Conservation (phyloP, 176 grass and related monocot species). For the Cenchrus americanus region DNA sequence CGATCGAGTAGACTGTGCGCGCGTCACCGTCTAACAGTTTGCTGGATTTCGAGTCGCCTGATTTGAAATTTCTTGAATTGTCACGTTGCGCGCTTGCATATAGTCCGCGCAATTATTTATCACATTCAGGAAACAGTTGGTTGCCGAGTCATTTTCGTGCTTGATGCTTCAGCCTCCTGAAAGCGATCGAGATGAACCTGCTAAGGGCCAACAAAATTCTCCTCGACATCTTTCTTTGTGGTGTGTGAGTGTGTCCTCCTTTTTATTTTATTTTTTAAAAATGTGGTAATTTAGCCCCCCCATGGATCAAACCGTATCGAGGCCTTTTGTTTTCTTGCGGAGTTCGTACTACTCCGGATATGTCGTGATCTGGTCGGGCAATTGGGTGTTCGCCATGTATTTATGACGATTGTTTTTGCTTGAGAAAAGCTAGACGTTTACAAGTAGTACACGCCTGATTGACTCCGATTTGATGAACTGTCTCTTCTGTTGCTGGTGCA, state of each 20-base stretch:
- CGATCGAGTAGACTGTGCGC: not conserved
- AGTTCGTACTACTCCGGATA: no score
- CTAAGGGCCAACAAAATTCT: not conserved
- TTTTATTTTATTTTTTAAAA: not conserved
- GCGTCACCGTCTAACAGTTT: not conserved
- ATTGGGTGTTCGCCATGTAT: no score
- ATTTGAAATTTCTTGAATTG: not conserved
- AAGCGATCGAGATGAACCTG: not conserved
- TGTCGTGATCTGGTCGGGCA: no score
- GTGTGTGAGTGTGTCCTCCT: not conserved
- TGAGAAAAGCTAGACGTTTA: no score
- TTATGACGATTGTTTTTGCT: no score
- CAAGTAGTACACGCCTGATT: not conserved
- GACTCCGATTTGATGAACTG: not conserved
- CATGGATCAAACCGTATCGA: no score
- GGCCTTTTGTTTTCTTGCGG: no score
- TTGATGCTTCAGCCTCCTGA: not conserved
- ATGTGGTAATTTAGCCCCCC: not conserved
- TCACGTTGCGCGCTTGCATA: not conserved
- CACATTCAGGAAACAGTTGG: not conserved
- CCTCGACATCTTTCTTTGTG: not conserved
- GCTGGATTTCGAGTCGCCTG: not conserved
- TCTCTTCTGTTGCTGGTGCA: not conserved
- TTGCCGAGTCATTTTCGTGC: conserved; percentile 6
- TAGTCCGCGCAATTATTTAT: not conserved